Evolutionary conservation across 306 rosid species (phyloP).

Genomic region (Trifolium dubium): DNA sequence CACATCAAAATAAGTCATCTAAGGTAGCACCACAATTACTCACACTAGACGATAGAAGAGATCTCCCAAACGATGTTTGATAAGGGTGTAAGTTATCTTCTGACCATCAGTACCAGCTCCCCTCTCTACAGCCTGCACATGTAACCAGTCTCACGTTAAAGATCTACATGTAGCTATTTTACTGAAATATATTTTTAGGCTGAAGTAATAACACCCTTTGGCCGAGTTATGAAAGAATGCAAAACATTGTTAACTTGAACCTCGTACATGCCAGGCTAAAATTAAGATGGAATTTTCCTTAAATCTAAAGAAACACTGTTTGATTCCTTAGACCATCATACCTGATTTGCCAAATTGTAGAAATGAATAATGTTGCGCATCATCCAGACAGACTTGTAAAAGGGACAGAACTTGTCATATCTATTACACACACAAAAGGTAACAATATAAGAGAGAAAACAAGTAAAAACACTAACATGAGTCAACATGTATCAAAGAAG

Average conservation of each 20-base stretch:
- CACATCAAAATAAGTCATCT: slow-evolving; percentile 24
- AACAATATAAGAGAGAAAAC: slow-evolving; percentile 27
- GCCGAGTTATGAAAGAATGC: slow-evolving; percentile 30
- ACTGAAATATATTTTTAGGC: slow-evolving; percentile 23
- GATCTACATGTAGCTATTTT: slow-evolving; percentile 14
- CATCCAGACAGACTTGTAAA: slow-evolving; percentile 99
- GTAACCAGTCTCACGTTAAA: slow-evolving; percentile 29
- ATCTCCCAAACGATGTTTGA: slow-evolving; percentile 98
- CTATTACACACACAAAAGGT: slow-evolving; percentile 51
- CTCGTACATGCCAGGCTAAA: slow-evolving; percentile 22
- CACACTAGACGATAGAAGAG: slow-evolving; percentile 97
- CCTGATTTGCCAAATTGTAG: slow-evolving; percentile 99
- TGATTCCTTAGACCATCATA: slow-evolving; percentile 38
- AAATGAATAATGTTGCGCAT: slow-evolving; percentile 99
- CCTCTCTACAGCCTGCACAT: slow-evolving; percentile 89
- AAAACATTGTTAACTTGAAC: neutral
- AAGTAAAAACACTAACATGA: slow-evolving; percentile 21
- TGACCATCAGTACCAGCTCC: slow-evolving; percentile 99
- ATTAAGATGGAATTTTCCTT: neutral
- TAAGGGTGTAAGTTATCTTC: slow-evolving; percentile 77
- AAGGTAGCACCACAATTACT: slow-evolving; percentile 43
- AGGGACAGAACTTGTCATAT: slow-evolving; percentile 97
- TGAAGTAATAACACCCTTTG: neutral
- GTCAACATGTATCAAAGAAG: slow-evolving; percentile 9
- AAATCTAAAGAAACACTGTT: slow-evolving; percentile 10